Evolutionary conservation across 2,329 filamentous ascomycete genomes (phyloP).

Genomic region (Curvularia sp.): DNA sequence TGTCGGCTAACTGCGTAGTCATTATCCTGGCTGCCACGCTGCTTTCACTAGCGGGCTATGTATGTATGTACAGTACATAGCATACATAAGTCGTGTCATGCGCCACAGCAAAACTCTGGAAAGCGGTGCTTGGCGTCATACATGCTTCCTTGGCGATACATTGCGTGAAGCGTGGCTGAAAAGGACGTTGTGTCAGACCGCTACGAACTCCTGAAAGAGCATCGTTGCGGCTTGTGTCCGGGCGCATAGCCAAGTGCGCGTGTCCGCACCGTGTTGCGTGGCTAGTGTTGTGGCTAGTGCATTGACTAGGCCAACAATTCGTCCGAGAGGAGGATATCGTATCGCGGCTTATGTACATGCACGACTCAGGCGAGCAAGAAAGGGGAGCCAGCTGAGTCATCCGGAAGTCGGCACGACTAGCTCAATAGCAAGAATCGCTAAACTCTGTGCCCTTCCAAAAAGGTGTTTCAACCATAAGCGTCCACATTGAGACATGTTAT

Average conservation of each 20-base stretch:
- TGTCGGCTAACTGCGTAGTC: slow-evolving; percentile 7
- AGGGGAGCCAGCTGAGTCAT: slow-evolving; percentile 8
- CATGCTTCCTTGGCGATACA: not conserved
- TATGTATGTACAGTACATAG: no score
- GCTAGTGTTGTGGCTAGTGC: slow-evolving; percentile 20
- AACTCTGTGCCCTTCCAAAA: slow-evolving; percentile 1
- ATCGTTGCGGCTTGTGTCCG: not conserved
- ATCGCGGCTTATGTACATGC: not conserved
- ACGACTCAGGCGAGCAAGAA: not conserved
- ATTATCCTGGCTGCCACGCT: slow-evolving; percentile 2
- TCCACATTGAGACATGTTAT: slow-evolving; percentile 14
- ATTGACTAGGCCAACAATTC: not conserved
- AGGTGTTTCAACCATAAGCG: slow-evolving; percentile 10
- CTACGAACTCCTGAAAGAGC: slow-evolving; percentile 7
- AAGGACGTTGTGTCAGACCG: not conserved
- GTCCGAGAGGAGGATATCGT: not conserved
- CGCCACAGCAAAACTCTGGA: slow-evolving; percentile 17
- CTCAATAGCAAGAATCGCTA: slow-evolving; percentile 8
- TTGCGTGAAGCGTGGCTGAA: not conserved
- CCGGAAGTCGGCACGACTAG: slow-evolving; percentile 17
- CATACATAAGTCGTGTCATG: slow-evolving; percentile 17
- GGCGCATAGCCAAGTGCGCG: slow-evolving; percentile 1
- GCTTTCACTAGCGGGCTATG: not conserved
- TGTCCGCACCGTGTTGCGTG: slow-evolving; percentile 11
- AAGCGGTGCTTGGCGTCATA: slow-evolving; percentile 11